A percentile compares a stretch with the other conserved stretches of the same genome.
Conservation (phyloP, 140 eudicot genomes). For the Artemisia princeps region DNA sequence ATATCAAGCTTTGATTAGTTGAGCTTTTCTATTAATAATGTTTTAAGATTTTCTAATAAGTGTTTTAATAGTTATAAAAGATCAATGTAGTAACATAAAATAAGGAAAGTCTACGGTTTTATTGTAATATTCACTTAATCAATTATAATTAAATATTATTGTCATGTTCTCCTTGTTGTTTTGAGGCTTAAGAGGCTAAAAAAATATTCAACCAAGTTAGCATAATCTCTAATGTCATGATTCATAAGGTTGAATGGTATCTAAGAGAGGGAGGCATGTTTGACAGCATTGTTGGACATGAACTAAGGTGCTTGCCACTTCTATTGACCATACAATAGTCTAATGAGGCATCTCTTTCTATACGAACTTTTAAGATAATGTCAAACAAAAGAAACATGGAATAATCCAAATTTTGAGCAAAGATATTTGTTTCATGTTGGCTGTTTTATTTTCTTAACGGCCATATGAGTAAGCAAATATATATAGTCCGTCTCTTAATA, state of each 20-base stretch:
- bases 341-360: constrained; percentile 12
- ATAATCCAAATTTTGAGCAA: constrained; percentile 12
- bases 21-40: no score
- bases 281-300: constrained; percentile 23
- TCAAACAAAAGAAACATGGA: constrained; percentile 5
- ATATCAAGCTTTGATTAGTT: no score
- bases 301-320: constrained; percentile 23
- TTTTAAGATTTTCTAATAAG: no score
- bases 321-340: constrained; percentile 16
- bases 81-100: no score
- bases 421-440: background rate
- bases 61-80: no score
- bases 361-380: constrained; percentile 15
- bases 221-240: constrained; percentile 3
- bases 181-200: constrained; percentile 28
- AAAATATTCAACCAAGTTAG: constrained; percentile 20
- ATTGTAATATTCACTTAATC: background rate
- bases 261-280: constrained; percentile 23
- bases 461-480: background rate
- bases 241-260: constrained; percentile 24
- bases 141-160: constrained; percentile 17
- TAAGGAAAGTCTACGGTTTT: no score
- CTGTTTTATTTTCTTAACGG: background rate
- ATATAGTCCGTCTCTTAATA: background rate
- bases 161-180: constrained; percentile 30